phyloP scores from a whole-genome alignment of 163 green algal genomes.

The Coccomyxa subellipsoidea region DNA sequence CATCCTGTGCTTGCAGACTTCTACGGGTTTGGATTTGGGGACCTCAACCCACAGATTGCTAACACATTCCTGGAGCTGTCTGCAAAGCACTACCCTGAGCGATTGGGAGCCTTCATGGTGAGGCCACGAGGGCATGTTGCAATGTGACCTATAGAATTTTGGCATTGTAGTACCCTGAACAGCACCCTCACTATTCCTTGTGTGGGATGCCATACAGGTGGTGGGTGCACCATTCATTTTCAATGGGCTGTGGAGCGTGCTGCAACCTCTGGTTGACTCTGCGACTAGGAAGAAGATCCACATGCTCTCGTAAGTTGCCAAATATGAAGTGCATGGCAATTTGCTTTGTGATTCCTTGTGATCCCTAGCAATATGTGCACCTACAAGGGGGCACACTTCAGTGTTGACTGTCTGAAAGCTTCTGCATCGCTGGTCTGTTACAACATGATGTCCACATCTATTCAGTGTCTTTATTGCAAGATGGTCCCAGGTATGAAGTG shows the following conservation, averaged over 20 bases:
- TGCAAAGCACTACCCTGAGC: slow-evolving; percentile 71
- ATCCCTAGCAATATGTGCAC: neutral
- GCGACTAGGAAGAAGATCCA: slow-evolving; percentile 69
- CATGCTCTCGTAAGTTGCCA: slow-evolving; percentile 31
- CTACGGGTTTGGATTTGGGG: slow-evolving; percentile 65
- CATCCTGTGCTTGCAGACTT: too few species aligned
- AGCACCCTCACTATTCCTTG: too few species aligned
- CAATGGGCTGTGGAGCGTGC: slow-evolving; percentile 59
- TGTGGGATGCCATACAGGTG: neutral
- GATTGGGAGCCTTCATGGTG: slow-evolving; percentile 20
- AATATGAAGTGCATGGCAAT: neutral
- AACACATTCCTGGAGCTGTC: slow-evolving; percentile 64
- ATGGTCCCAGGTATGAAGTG: slow-evolving; percentile 30
- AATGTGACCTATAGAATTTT: neutral
- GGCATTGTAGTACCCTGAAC: too few species aligned
- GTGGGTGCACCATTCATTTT: slow-evolving; percentile 46
- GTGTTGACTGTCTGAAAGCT: neutral
- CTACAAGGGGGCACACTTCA: neutral
- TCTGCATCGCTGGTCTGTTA: neutral
- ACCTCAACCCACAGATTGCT: slow-evolving; percentile 53
- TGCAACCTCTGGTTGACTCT: slow-evolving; percentile 62
- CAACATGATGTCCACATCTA: neutral
- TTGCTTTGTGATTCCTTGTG: neutral
- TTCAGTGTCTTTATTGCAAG: too few species aligned
- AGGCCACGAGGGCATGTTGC: neutral